phyloP scores from a whole-genome alignment of 1,139 yeast genomes.

The Pichia sp. region DNA sequence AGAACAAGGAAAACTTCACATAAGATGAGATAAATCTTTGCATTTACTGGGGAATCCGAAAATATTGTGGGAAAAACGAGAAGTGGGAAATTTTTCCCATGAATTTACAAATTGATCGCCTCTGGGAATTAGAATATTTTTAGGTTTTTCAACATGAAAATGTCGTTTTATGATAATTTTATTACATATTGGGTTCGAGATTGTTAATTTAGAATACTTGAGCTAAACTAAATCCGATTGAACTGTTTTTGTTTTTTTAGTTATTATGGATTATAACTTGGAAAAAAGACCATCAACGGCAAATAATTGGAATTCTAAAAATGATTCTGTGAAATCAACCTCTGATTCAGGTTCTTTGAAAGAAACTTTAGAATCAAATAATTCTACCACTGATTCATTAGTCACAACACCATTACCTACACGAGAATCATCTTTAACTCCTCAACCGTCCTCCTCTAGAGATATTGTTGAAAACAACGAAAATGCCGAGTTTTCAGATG shows the following conservation, averaged over 20 bases:
- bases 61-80: not conserved
- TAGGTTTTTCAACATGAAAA: not conserved
- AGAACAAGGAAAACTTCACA: not conserved
- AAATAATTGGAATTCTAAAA: not conserved
- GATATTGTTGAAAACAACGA: not conserved
- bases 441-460: conserved; percentile 1
- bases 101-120: not conserved
- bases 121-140: no score
- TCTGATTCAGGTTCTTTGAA: not conserved
- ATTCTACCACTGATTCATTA: not conserved
- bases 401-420: not conserved
- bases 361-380: not conserved
- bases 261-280: not conserved
- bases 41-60: not conserved
- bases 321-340: not conserved
- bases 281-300: not conserved
- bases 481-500: conserved; percentile 21
- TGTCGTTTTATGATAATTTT: not conserved
- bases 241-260: not conserved
- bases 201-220: not conserved
- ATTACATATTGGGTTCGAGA: no score
- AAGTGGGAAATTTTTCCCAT: not conserved
- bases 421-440: conserved; percentile 4
- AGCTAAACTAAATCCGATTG: not conserved
- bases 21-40: not conserved